These are phyloP conservation scores for Rachicladosporium sp. DNA, from an alignment of 2,329 filamentous ascomycete species.

Conservation along the genomic window DNA sequence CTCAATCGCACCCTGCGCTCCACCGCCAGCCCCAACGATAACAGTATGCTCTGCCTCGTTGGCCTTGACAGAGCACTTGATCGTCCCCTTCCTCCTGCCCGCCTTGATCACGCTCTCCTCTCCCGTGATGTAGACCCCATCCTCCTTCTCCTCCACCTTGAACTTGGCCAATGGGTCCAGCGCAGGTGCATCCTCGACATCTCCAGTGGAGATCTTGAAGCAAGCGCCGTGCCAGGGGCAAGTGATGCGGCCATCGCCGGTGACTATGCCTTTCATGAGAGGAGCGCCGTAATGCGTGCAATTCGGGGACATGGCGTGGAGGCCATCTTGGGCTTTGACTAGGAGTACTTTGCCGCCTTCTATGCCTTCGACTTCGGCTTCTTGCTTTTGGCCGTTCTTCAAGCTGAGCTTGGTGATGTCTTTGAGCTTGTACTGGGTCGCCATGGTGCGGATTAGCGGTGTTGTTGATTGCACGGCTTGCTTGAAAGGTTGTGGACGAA, in stretches of 20 bases:
- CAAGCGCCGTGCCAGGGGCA: conserved; percentile 98
- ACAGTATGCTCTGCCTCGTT: conserved; percentile 45
- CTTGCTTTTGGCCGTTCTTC: conserved; percentile 69
- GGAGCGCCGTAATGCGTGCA: conserved; percentile 92
- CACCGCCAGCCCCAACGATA: conserved; percentile 78
- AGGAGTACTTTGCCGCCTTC: conserved; percentile 77
- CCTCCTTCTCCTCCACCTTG: conserved; percentile 67
- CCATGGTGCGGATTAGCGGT: conserved; percentile 23
- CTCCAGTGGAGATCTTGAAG: conserved; percentile 79
- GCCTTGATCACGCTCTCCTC: conserved; percentile 68
- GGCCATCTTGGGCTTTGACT: conserved; percentile 60
- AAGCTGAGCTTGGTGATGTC: conserved; percentile 62
- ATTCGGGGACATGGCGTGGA: conserved; percentile 69
- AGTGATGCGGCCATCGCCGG: conserved; percentile 67
- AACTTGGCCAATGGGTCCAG: conserved; percentile 78
- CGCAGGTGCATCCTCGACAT: conserved; percentile 89
- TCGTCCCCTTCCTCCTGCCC: conserved; percentile 59
- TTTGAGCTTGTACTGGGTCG: conserved; percentile 52
- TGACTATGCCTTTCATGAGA: conserved; percentile 72
- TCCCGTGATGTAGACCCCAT: conserved; percentile 71
- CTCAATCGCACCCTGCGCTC: conserved; percentile 69
- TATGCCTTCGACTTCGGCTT: conserved; percentile 82
- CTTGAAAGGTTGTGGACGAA: too few relatives aligned
- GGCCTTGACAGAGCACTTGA: conserved; percentile 53
- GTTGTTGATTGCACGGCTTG: too few relatives aligned